phyloP scores from a whole-genome alignment of 805 yeast genomes.

The Schizosaccharomyces pombe region DNA sequence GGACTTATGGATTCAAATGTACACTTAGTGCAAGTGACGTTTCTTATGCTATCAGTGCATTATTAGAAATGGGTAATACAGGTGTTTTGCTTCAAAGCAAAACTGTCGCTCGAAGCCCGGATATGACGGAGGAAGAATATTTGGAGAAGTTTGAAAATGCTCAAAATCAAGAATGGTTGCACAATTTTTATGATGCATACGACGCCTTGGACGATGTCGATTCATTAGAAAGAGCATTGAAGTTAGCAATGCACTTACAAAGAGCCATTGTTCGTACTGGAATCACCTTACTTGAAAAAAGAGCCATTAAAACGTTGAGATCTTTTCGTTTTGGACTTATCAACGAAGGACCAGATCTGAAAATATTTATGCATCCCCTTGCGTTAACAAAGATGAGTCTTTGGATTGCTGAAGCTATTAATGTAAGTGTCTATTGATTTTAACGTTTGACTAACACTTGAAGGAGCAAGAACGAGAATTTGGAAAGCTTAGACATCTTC shows the following conservation, averaged over 20 bases:
- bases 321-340: slow-evolving; percentile 69
- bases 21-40: slow-evolving; percentile 77
- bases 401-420: slow-evolving; percentile 73
- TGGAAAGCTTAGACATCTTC: slow-evolving; percentile 26
- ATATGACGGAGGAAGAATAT: slow-evolving; percentile 2
- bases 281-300: slow-evolving; percentile 66
- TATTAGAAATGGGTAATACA: slow-evolving; percentile 30
- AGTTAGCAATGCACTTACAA: slow-evolving; percentile 29
- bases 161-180: slow-evolving; percentile 33
- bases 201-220: slow-evolving; percentile 25
- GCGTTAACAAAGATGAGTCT: slow-evolving; percentile 63
- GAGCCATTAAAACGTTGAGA: slow-evolving; percentile 51
- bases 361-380: slow-evolving; percentile 61
- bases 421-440: slow-evolving; percentile 5
- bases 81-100: slow-evolving; percentile 10
- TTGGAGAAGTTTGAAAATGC: slow-evolving; percentile 4
- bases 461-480: slow-evolving; percentile 26
- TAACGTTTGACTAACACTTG: neutral
- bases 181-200: slow-evolving; percentile 50
- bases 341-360: slow-evolving; percentile 67
- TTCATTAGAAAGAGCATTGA: slow-evolving; percentile 3
- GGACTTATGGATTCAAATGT: slow-evolving; percentile 74
- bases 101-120: slow-evolving; percentile 12
- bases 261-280: slow-evolving; percentile 70
- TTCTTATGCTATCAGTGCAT: slow-evolving; percentile 68